A percentile compares a stretch with the other conserved stretches of the same genome.
These are phyloP conservation scores for Macrolepiota dolichaula DNA, from an alignment of 768 basidiomycete genomes.

Conservation along the genomic window DNA sequence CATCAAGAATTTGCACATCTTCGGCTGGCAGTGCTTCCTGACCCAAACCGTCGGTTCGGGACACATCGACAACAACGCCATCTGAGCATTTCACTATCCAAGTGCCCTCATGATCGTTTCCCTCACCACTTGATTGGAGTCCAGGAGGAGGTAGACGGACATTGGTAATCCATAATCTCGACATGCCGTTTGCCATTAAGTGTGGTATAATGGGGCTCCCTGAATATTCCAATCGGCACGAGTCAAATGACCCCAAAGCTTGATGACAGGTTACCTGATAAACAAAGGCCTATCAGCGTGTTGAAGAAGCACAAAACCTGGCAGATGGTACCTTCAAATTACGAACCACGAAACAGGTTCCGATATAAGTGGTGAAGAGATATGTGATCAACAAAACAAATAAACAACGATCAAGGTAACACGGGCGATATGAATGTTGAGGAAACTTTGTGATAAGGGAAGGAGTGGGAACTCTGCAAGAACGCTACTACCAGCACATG, in stretches of 20 bases:
- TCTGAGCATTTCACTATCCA: conserved; percentile 21
- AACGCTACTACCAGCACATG: not conserved
- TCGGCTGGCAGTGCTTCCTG: conserved; percentile 1
- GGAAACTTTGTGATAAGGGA: not conserved
- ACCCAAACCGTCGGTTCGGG: not conserved
- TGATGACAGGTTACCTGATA: not conserved
- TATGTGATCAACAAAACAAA: not conserved
- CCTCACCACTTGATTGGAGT: conserved; percentile 2
- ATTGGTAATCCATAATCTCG: conserved; percentile 16
- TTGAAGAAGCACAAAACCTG: not conserved
- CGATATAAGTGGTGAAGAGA: not conserved
- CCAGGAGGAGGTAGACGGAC: conserved; percentile 13
- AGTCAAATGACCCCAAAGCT: not conserved
- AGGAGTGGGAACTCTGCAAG: not conserved
- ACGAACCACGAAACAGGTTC: not conserved
- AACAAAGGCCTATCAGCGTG: not conserved
- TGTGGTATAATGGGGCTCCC: not conserved
- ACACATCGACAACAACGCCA: conserved; percentile 17
- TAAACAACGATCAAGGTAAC: not conserved
- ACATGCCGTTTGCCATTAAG: not conserved
- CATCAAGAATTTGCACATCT: conserved; percentile 17
- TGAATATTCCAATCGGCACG: not conserved
- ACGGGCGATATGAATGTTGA: conserved; percentile 1
- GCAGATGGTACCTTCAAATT: not conserved
- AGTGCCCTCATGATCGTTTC: conserved; percentile 4